phyloP scores from a whole-genome alignment of 1,139 yeast genomes.

The Nakaseomyces nivariensis region DNA sequence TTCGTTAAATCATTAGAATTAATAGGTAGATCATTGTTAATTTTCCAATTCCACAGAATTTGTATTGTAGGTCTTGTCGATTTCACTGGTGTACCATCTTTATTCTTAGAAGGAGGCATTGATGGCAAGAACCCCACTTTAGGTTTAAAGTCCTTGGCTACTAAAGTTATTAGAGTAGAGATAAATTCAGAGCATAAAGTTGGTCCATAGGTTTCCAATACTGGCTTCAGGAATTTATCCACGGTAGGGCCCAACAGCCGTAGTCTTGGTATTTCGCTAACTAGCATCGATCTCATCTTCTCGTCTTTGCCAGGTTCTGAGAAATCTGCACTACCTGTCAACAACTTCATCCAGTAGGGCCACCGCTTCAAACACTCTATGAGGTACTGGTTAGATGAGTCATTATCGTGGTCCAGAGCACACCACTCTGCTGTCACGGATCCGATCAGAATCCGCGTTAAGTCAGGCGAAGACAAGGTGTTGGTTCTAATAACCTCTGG shows the following conservation, averaged over 20 bases:
- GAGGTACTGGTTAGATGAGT: neutral
- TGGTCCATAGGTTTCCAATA: conserved; percentile 11
- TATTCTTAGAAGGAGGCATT: neutral
- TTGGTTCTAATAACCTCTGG: conserved; percentile 15
- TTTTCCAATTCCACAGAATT: conserved; percentile 21
- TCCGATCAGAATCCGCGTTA: conserved; percentile 12
- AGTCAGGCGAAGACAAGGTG: conserved; percentile 12
- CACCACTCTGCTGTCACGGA: conserved; percentile 8
- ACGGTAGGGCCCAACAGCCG: neutral
- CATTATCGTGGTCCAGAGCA: neutral
- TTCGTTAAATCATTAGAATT: conserved; percentile 19
- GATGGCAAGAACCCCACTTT: neutral
- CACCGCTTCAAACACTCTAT: conserved; percentile 9
- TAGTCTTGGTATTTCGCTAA: neutral
- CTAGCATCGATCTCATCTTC: neutral
- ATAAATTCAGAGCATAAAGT: conserved; percentile 3
- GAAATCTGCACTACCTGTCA: conserved; percentile 23
- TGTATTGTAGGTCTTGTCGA: conserved; percentile 18
- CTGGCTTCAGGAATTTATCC: conserved; percentile 4
- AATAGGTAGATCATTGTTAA: conserved; percentile 11
- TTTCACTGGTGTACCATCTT: conserved; percentile 16
- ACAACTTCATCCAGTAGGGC: conserved; percentile 17
- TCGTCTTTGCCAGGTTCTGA: conserved; percentile 6
- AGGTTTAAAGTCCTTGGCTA: neutral
- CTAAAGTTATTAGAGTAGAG: conserved; percentile 6